Conservation (phyloP, 345 rosid species). For the Salix caprea region DNA sequence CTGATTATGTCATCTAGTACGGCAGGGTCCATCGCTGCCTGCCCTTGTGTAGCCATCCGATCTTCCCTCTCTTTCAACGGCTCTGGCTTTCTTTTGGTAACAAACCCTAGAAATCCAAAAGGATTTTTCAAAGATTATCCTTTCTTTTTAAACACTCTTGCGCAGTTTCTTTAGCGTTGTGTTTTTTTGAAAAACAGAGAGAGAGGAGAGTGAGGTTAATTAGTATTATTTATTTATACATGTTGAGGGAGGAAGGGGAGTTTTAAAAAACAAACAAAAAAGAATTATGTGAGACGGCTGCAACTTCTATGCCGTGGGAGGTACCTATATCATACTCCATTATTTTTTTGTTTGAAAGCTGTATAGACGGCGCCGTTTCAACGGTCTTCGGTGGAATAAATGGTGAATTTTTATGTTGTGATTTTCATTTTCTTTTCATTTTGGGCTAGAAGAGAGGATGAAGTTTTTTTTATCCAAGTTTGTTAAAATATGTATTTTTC, state of each 20-base stretch:
- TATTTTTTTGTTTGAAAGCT: too few relatives aligned
- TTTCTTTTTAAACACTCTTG: neutral
- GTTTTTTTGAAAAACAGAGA: neutral
- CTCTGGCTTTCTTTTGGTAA: neutral
- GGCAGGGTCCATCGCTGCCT: slow-evolving; percentile 50
- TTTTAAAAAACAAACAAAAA: neutral
- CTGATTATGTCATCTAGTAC: slow-evolving; percentile 72
- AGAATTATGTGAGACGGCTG: slow-evolving; percentile 5
- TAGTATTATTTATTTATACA: neutral
- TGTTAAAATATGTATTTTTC: too few relatives aligned
- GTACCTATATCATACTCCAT: neutral
- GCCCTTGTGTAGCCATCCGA: slow-evolving; percentile 59
- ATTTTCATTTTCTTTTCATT: too few relatives aligned
- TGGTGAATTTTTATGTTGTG: neutral
- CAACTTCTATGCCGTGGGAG: slow-evolving; percentile 14
- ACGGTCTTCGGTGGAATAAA: neutral
- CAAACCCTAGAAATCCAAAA: slow-evolving; percentile 19
- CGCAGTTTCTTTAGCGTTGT: neutral
- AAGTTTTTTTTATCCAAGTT: too few relatives aligned
- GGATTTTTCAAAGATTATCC: neutral
- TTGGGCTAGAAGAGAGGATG: too few relatives aligned
- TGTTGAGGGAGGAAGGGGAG: too few relatives aligned
- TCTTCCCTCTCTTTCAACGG: slow-evolving; percentile 17
- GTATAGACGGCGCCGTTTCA: neutral
- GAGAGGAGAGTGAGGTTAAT: neutral